Evolutionary conservation across 2,329 filamentous ascomycete species (phyloP), one percentile per base, ranked within the genome.

Genomic region (Diaporthe velutina): DNA sequence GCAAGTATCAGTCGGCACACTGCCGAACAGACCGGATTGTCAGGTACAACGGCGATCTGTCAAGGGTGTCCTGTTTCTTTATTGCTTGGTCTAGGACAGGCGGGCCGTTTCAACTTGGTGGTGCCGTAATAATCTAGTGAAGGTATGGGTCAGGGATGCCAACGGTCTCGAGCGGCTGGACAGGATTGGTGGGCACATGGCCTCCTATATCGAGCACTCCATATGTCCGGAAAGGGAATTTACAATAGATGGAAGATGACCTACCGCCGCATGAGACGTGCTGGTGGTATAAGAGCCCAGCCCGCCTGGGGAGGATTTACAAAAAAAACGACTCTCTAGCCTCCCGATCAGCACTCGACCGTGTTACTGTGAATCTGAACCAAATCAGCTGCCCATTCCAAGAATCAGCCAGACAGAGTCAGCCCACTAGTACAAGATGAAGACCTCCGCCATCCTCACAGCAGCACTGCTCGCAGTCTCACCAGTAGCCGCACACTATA

Each of bases 401-500:
- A 10, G 40, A n/a, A 19, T 6, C 45, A 3, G 42, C 15, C 6
- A 48, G n/a, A 17, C 9, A 48, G 8, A 48, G 42, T 7, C 19
- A 22, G 9, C 15, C n/a, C 35, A n/a, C n/a, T n/a, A 71, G 38
- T 22, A 28, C 48, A 81, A 68, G 73, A 85, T 85, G 83, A 83
- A 82, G 80, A 77, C 75, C 76, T 72, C 82, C 76, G 55, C 77
- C 64, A 77, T 78, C 77, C 52, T 83, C 73, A 79, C 79, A 13
- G 80, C 79, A 70, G 78, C 78, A 68, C 78, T 83, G 60, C 78
- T 85, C 15, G 81, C 80, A 55, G 79, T 78, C 33, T 79, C 80
- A 74, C 75, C 81, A 17, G 84, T 80, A 10, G 82, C 82, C 2
- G 84, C 80, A 2, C 84, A 86, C 75, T 86, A 86, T 80, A 85